Percentiles rank a stretch among this genome's conserved stretches.
Conservation (phyloP, 1,284 basidiomycete genomes). For the Exobasidium cylindrosporum region DNA sequence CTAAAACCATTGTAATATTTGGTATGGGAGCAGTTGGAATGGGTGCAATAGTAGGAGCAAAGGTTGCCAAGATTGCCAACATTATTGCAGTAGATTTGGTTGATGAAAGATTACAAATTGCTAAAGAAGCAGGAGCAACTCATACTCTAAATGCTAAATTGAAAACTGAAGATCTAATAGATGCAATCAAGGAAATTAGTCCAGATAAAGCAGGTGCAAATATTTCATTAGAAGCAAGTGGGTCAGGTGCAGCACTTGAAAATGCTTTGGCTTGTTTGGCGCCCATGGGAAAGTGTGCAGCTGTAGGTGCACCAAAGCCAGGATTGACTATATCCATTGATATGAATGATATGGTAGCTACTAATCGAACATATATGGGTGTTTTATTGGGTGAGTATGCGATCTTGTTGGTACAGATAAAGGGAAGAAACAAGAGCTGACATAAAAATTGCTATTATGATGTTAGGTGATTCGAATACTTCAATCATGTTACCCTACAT, state of each 20-base stretch:
- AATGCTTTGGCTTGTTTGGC: slow-evolving; percentile 1
- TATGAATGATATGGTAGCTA: neutral
- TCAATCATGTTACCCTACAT: slow-evolving; percentile 22
- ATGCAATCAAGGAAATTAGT: neutral
- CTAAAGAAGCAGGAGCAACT: slow-evolving; percentile 5
- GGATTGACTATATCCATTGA: neutral
- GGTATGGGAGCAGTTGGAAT: neutral
- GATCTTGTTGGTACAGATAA: neutral
- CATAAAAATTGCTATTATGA: neutral
- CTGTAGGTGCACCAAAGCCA: neutral
- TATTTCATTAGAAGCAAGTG: neutral
- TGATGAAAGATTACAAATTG: neutral
- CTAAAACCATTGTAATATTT: neutral
- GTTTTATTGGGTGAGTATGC: neutral
- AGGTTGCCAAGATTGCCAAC: neutral
- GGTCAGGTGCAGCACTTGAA: neutral
- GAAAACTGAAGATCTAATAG: neutral
- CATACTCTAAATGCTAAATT: neutral
- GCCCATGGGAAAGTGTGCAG: neutral
- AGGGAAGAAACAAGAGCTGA: too few species aligned
- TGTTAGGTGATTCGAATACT: slow-evolving; percentile 22
- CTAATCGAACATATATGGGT: neutral
- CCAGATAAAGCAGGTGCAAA: neutral
- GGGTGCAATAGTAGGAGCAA: slow-evolving; percentile 1
- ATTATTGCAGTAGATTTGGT: slow-evolving; percentile 3